Evolutionary conservation across 2,329 filamentous ascomycete species (phyloP), one percentile per base, ranked within the genome.

Genomic region (Arthrobotrys sphaeroides): DNA sequence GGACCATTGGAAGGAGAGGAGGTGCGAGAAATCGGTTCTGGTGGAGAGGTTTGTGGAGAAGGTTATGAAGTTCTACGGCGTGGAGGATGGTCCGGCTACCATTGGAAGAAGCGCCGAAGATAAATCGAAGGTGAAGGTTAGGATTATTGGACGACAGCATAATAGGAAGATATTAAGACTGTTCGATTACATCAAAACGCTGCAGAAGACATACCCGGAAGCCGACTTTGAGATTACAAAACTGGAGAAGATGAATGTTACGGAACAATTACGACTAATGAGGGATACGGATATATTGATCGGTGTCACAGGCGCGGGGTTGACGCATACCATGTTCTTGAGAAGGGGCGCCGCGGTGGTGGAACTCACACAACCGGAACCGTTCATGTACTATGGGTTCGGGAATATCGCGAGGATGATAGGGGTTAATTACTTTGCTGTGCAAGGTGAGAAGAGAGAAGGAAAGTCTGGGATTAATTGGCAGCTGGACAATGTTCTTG

Each of bases 241-340:
- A 53, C 78, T 81, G 22, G 78, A 78, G 1, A 42, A 40, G 1
- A 16, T 79, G 4, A 51, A 51, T 6, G 64, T 80, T n/a, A 42
- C 43, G 9, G 77, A 80, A 40, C 80, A 81, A 73, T 16, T 81
- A 12, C 31, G 51, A 10, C 18, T 80, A n/a, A 75, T 77, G 3
- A 61, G 69, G 31, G 18, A 43, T 1, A 79, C 78, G 1, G 78
- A 79, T 49, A 76, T 81, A 0, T 61, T 80, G 9, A 68, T 80
- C 13, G 80, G 79, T 5, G 68, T 79, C 43, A 78, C 76, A n/a
- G 80, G 79, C 12, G 80, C 79, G 1, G 80, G 75, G 10, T 68
- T 81, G 68, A 78, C 79, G 16, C 78, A 80, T 61, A 77, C 77
- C 9, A 64, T 80, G 28, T 80, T 80, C 65, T 9, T 74, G 10